Percentiles rank a stretch among this genome's conserved stretches.
Evolutionary conservation across 2,329 filamentous ascomycete genomes (phyloP).

Genomic region (Colletotrichum lini): DNA sequence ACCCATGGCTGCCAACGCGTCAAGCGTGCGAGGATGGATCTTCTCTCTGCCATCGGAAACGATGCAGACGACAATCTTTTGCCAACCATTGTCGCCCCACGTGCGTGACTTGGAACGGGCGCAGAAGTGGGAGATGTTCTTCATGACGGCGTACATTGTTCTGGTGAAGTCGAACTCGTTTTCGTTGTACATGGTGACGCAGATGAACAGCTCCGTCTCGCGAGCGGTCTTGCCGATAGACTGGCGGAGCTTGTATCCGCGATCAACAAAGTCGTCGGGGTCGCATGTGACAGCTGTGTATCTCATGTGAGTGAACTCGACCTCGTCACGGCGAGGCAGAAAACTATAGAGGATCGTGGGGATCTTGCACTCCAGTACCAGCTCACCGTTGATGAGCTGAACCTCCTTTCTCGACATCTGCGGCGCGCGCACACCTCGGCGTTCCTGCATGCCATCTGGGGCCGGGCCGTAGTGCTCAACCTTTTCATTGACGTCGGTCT

Average conservation of each 20-base stretch:
- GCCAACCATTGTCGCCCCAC: constrained; percentile 97
- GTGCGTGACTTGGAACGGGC: constrained; percentile 91
- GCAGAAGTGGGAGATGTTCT: constrained; percentile 98
- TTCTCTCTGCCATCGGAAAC: constrained; percentile 92
- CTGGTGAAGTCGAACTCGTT: constrained; percentile 96
- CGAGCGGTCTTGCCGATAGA: constrained; percentile 86
- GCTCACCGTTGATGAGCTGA: constrained; percentile 95
- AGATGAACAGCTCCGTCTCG: constrained; percentile 96
- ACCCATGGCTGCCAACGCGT: constrained; percentile 95
- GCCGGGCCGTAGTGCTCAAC: constrained; percentile 89
- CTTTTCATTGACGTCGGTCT: constrained; percentile 65
- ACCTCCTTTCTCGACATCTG: constrained; percentile 96
- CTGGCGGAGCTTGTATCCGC: constrained; percentile 93
- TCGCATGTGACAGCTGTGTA: constrained; percentile 99
- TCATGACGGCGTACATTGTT: constrained; percentile 99
- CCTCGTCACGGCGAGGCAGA: constrained; percentile 89
- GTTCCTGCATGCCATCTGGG: constrained; percentile 87
- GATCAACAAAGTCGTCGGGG: constrained; percentile 90
- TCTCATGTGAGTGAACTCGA: constrained; percentile 98
- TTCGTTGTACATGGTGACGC: constrained; percentile 99
- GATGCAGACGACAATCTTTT: constrained; percentile 98
- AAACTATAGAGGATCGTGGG: constrained; percentile 99
- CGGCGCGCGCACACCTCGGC: constrained; percentile 87
- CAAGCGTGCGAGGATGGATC: constrained; percentile 92
- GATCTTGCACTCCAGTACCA: constrained; percentile 98